phyloP scores from a whole-genome alignment of 2,329 filamentous ascomycete species.

The Monilinia polystroma region DNA sequence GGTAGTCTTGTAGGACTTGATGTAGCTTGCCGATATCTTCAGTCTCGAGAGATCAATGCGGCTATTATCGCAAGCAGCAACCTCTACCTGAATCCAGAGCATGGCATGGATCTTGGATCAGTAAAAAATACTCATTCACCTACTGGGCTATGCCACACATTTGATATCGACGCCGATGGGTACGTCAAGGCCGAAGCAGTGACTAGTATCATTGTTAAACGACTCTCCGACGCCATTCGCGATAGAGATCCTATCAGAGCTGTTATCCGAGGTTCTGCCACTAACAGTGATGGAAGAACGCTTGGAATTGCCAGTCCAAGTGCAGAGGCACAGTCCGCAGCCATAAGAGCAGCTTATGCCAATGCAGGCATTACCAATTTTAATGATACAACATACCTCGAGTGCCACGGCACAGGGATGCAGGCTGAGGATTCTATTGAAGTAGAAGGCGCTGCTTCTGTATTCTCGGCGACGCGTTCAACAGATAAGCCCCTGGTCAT shows the following conservation, averaged over 20 bases:
- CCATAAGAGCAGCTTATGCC: slow-evolving; percentile 16
- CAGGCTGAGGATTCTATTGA: slow-evolving; percentile 7
- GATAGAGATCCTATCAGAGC: slow-evolving; percentile 20
- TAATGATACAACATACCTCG: slow-evolving; percentile 5
- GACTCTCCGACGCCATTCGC: slow-evolving; percentile 14
- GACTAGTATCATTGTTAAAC: slow-evolving; percentile 9
- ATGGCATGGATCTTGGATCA: slow-evolving; percentile 22
- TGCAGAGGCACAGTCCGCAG: slow-evolving; percentile 17
- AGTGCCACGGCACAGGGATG: slow-evolving; percentile 11
- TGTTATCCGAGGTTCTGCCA: slow-evolving; percentile 14
- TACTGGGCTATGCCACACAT: slow-evolving; percentile 18
- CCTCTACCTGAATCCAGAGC: slow-evolving; percentile 31
- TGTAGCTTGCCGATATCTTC: slow-evolving; percentile 34
- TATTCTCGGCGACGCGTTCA: not conserved
- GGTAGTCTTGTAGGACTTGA: slow-evolving; percentile 55
- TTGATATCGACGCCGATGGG: slow-evolving; percentile 17
- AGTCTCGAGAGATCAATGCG: slow-evolving; percentile 42
- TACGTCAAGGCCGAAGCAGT: slow-evolving; percentile 18
- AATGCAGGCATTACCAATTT: slow-evolving; percentile 18
- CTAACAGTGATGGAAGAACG: slow-evolving; percentile 19
- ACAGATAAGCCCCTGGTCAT: not conserved
- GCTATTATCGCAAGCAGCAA: slow-evolving; percentile 37
- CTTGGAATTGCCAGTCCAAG: slow-evolving; percentile 18
- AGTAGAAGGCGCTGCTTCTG: slow-evolving; percentile 7
- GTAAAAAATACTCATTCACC: slow-evolving; percentile 19